A percentile compares a stretch with the other conserved stretches of the same genome.
phyloP scores from a whole-genome alignment of 768 basidiomycete genomes.

The Strobilomyces dryophilus region DNA sequence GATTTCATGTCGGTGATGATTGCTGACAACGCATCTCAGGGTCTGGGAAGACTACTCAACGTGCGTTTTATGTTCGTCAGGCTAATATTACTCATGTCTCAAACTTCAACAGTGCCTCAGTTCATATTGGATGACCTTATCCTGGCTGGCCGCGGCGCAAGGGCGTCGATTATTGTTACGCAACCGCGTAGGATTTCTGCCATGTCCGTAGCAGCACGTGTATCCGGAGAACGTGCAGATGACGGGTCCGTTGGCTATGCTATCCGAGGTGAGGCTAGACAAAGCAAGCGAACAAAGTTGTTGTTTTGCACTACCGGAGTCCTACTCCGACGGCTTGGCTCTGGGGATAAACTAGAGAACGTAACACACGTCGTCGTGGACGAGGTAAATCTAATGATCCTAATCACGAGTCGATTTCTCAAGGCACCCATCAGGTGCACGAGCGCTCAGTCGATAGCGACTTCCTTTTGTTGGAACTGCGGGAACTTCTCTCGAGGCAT shows the following conservation, averaged over 20 bases:
- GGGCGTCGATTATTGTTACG: slow-evolving; percentile 76
- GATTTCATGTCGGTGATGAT: not conserved
- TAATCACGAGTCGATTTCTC: not conserved
- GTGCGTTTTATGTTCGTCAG: slow-evolving; percentile 34
- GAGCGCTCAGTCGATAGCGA: slow-evolving; percentile 91
- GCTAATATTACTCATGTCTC: not conserved
- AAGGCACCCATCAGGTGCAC: slow-evolving; percentile 57
- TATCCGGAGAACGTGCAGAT: slow-evolving; percentile 73
- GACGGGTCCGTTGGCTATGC: slow-evolving; percentile 84
- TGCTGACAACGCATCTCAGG: slow-evolving; percentile 37
- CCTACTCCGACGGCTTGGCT: slow-evolving; percentile 73
- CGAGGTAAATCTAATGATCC: slow-evolving; percentile 48
- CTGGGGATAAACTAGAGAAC: slow-evolving; percentile 63
- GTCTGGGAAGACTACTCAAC: slow-evolving; percentile 88
- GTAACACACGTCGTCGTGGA: slow-evolving; percentile 88
- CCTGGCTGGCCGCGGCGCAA: slow-evolving; percentile 50
- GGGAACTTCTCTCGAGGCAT: slow-evolving; percentile 65
- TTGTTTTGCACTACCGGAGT: slow-evolving; percentile 95
- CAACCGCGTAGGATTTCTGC: slow-evolving; percentile 90
- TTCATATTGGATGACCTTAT: slow-evolving; percentile 87
- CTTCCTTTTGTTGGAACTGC: slow-evolving; percentile 80
- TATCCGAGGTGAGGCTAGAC: slow-evolving; percentile 82
- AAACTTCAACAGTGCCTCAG: slow-evolving; percentile 61
- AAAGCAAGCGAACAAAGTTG: slow-evolving; percentile 61
- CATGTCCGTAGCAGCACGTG: slow-evolving; percentile 82